These are phyloP conservation scores for Termitomyces eurrhizus DNA, from an alignment of 768 basidiomycete genomes.

Conservation along the genomic window DNA sequence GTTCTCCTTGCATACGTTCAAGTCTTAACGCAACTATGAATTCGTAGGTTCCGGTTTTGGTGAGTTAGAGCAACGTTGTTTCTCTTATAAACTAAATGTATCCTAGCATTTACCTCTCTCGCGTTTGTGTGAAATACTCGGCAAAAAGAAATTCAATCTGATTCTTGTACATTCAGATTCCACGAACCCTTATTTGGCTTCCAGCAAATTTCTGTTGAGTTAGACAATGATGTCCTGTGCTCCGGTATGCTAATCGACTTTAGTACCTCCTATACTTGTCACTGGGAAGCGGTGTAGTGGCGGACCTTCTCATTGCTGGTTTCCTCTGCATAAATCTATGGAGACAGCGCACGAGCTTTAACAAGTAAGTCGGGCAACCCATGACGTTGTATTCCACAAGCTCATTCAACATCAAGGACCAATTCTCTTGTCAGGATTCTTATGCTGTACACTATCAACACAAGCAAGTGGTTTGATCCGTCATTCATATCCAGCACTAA, in stretches of 20 bases:
- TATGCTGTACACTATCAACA: conserved; percentile 45
- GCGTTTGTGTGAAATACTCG: conserved; percentile 3
- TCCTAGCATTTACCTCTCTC: conserved; percentile 11
- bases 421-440: conserved; percentile 40
- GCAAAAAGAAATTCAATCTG: not conserved
- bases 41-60: conserved; percentile 14
- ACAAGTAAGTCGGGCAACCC: conserved; percentile 16
- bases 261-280: conserved; percentile 29
- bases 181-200: conserved; percentile 4
- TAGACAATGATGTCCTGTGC: not conserved
- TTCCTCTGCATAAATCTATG: conserved; percentile 30
- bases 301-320: conserved; percentile 35
- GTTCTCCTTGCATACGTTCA: not conserved
- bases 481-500: not conserved
- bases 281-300: conserved; percentile 31
- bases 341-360: conserved; percentile 26
- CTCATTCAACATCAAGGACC: conserved; percentile 27
- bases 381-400: not conserved
- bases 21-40: not conserved
- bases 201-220: conserved; percentile 9
- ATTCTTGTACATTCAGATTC: conserved; percentile 1
- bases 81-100: conserved; percentile 7
- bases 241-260: not conserved
- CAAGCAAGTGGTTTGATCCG: conserved; percentile 29
- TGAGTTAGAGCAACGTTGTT: not conserved